Evolutionary conservation across 2,329 filamentous ascomycete genomes (phyloP).

Genomic region (Fusarium succisae): DNA sequence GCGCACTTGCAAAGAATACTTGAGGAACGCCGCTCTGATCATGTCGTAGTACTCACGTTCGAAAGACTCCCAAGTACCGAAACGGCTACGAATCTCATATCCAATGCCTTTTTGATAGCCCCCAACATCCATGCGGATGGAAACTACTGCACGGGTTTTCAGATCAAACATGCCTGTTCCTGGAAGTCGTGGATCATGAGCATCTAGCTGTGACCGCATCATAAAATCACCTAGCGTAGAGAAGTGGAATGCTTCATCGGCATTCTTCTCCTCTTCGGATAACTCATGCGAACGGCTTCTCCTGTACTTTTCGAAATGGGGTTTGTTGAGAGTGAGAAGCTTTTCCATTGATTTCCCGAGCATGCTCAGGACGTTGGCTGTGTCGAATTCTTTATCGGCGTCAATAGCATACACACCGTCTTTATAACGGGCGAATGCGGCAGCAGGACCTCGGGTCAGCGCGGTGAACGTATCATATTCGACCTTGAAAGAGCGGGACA

Average conservation of each 20-base stretch:
- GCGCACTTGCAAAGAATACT: conserved; percentile 95
- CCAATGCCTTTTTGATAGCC: conserved; percentile 79
- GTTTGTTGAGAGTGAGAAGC: conserved; percentile 82
- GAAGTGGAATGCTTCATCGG: conserved; percentile 86
- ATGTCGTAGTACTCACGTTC: conserved; percentile 98
- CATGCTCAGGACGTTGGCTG: conserved; percentile 86
- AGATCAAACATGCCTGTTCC: conserved; percentile 95
- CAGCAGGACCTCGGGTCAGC: conserved; percentile 76
- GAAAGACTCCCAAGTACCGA: conserved; percentile 87
- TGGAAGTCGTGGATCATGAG: conserved; percentile 84
- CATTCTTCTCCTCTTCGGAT: conserved; percentile 74
- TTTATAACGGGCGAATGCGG: conserved; percentile 83
- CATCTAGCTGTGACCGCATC: conserved; percentile 95
- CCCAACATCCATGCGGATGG: conserved; percentile 85
- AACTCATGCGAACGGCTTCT: conserved; percentile 73
- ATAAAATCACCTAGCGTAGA: conserved; percentile 87
- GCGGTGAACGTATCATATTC: conserved; percentile 74
- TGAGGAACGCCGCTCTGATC: conserved; percentile 92
- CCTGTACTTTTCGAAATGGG: conserved; percentile 87
- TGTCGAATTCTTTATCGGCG: conserved; percentile 91
- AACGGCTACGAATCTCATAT: conserved; percentile 83
- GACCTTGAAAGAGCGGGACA: conserved; percentile 74
- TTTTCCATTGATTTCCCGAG: conserved; percentile 98
- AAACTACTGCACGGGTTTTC: conserved; percentile 91
- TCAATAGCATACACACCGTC: conserved; percentile 94